Base-by-base conservation (phyloP, 306 rosid genomes). In the Begonia masoniana region DNA sequence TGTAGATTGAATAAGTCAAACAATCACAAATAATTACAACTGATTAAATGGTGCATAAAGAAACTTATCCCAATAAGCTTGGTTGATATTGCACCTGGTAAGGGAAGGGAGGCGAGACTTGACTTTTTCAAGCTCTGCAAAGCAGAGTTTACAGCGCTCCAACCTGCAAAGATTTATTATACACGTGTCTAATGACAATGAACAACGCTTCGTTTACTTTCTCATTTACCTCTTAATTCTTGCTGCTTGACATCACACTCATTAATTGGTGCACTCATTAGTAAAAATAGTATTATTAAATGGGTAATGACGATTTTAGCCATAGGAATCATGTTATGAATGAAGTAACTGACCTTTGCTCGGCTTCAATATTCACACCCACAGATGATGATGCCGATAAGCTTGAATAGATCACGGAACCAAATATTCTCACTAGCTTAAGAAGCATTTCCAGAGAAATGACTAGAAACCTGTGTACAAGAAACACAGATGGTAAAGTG, bases 321-420 rank as follows among this genome's bases (percentile, higher is more conserved):
- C 45, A 59, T 19, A 19, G 47, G 39, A 43, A 62, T 51, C 26
- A 39, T 50, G 60, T 47, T 54, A 54, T 57, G 51, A n/a, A 43
- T n/a, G 53, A 43, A 56, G 59, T 47, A 91, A 95, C 97, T 85
- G 62, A 91, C 99, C 99, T 86, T 64, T 75, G 75, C 79, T 91
- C 99, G 26, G 99, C 99, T 68, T 91, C 99, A 12, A 91, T 91
- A 70, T 91, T 87, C 47, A 91, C 96, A 49, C 99, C 99, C 54
- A 91, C 99, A 5, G 94, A 65, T 50, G 87, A 68, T 12, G 80
- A 62, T 36, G 92, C 92, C 2, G 96, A 81, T 64, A 91, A 0
- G 6, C 94, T 70, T 43, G 99, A 83, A 81, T 86, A 79, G 56
- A 91, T 86, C 59, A 91, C 78, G 4, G 99, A 71, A 60, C 99